Base-by-base conservation (phyloP, 2,329 filamentous ascomycete species). In the Colletotrichum sp. region DNA sequence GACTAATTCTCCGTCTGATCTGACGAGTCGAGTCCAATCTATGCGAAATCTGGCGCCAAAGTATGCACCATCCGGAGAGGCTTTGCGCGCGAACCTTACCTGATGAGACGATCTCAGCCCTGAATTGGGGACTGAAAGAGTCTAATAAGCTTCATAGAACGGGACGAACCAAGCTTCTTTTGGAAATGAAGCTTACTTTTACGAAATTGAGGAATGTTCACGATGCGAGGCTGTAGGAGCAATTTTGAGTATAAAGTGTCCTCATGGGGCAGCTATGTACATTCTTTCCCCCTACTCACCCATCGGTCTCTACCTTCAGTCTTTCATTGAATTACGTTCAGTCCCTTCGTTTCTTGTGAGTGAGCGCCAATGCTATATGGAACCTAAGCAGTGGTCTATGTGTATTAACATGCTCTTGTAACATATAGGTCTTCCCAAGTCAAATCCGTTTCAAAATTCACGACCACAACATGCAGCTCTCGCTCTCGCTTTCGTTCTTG, bases 51-150 rank as follows among this genome's bases (percentile, higher is more conserved):
- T 48, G n/a, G n/a, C 43, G 43, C n/a, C 43, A 7, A 52, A 21
- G 43, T 52, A 52, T 52, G 2, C n/a, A 52, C 10, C n/a, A 21
- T 13, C 10, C 43, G 10, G 43, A 48, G 43, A 52, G 43, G 43
- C 10, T 21, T 52, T 52, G n/a, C n/a, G 10, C 6, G n/a, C 0
- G 10, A 21, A 52, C 43, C 0, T 9, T 13, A 0, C 0, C 4
- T 52, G 6, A 52, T 52, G 10, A 52, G 43, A 52, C 43, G n/a
- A 52, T 52, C 43, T 52, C n/a, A 52, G 43, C 43, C 43, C 43
- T 13, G 43, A 1, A 48, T 7, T 7, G 10, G 18, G 18, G 43
- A 1, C 43, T 21, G 0, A 10, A 48, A 0, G 10, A 1, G 43
- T 52, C n/a, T 21, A 7, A 52, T 52, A 52, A 52, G 43, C n/a